Evolutionary conservation across 129 eudicot species (phyloP).

Genomic region (Escallonia herrerae): DNA sequence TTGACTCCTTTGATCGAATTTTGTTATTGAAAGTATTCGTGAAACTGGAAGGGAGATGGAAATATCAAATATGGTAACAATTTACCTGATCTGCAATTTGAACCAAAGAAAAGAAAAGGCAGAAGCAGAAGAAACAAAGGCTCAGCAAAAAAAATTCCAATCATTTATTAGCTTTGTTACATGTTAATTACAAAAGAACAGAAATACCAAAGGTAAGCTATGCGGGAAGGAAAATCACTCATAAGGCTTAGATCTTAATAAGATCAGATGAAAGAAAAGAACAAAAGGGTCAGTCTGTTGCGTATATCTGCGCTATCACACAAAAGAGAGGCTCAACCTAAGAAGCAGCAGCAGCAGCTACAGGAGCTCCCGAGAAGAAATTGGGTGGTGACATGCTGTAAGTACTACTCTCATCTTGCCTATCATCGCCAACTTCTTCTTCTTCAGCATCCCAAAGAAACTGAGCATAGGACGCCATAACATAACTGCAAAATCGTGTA

Average conservation of each 20-base stretch:
- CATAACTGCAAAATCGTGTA: conserved; percentile 37
- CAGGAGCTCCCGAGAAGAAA: conserved; percentile 33
- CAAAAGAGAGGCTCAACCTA: conserved; percentile 25
- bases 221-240: conserved; percentile 7
- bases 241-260: conserved; percentile 1
- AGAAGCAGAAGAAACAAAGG: not conserved
- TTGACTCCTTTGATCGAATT: no score
- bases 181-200: conserved; percentile 22
- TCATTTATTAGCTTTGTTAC: conserved; percentile 23
- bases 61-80: not conserved
- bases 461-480: conserved; percentile 52
- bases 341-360: conserved; percentile 49
- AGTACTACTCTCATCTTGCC: conserved; percentile 11
- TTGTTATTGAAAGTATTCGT: not conserved
- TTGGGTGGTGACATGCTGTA: conserved; percentile 11
- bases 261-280: conserved; percentile 12
- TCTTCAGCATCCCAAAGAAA: conserved; percentile 59
- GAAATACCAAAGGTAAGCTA: conserved; percentile 3
- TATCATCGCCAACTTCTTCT: conserved; percentile 23
- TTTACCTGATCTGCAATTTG: not conserved
- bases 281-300: conserved; percentile 35
- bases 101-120: not conserved
- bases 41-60: not conserved
- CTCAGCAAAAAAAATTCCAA: not conserved
- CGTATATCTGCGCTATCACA: conserved; percentile 26